Base-by-base conservation (phyloP, 805 yeast genomes). In the Tetrapisispora taiwanensis region DNA sequence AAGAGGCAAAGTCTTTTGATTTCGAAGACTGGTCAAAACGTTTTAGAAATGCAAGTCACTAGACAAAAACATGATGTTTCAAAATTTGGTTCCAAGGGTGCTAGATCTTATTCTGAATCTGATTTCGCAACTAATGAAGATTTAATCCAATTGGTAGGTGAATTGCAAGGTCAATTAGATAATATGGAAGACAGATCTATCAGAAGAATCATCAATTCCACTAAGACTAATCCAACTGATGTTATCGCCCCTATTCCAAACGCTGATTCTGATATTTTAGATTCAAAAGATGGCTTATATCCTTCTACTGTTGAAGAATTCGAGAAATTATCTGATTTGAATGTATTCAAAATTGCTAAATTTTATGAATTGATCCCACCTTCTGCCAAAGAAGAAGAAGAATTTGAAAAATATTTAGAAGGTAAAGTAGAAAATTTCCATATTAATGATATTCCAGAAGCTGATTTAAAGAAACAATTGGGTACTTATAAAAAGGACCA, bases 141-240 rank as follows among this genome's bases (percentile, higher is more conserved):
- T 57, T 66, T 89, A 12, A 84, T 84, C 3, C 90, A 86, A 58
- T 69, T 89, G 38, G 97, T 88, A 13, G 86, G 85, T 10, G 97
- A 89, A 62, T 67, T 89, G 45, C 97, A 89, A 63, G 84, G 85
- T 8, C 97, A 89, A 64, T 71, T 89, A 55, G 89, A 84, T 43
- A 68, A 74, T 20, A 60, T 84, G 30, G 97, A 89, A 58, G 85
- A 84, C 52, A 74, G 95, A 52, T 75, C 83, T 15, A 73, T 84
- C 36, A 72, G 84, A 50, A 72, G 97, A 61, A 67, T 79, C 3
- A 74, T 76, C 49, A 88, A 88, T 58, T 68, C 84, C 1, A 70
- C 72, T 22, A 68, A 78, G 45, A 52, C 56, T 0, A 58, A 60
- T 0, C 62, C 65, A 10, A 65, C 65, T 14, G 78, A 71, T 15